A percentile compares a stretch with the other conserved stretches of the same genome.
Conservation (phyloP, 768 basidiomycete species). For the Cyathus striatus region DNA sequence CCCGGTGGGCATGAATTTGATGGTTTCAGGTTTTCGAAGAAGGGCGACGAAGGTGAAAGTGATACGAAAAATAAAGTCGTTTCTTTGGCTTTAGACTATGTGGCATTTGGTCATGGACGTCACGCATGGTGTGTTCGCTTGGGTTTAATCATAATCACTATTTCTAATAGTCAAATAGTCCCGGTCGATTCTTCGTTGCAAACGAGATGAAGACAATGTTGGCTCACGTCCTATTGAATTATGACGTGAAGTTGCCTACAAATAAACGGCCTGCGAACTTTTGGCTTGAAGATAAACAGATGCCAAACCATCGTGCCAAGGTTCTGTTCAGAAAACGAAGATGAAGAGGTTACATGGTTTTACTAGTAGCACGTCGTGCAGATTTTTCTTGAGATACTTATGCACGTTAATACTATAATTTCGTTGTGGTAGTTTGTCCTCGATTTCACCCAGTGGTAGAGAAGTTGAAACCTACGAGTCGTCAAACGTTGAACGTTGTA, state of each 20-base stretch:
- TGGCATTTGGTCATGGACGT: not conserved
- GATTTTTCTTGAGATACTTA: too few species aligned
- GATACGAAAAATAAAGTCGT: slow-evolving; percentile 23
- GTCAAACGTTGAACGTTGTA: too few species aligned
- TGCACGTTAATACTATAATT: too few species aligned
- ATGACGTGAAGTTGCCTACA: slow-evolving; percentile 32
- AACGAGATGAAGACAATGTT: slow-evolving; percentile 38
- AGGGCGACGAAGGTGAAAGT: slow-evolving; percentile 11
- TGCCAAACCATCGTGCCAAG: slow-evolving; percentile 26
- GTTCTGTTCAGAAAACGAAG: slow-evolving; percentile 34
- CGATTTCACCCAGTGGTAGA: too few species aligned
- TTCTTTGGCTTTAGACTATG: slow-evolving; percentile 16
- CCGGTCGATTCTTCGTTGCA: slow-evolving; percentile 42
- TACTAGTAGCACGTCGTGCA: too few species aligned
- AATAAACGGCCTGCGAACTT: slow-evolving; percentile 12
- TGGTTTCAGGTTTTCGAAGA: slow-evolving; percentile 33
- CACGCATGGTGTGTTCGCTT: slow-evolving; percentile 6
- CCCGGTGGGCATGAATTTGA: slow-evolving; percentile 30
- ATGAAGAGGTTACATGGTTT: too few species aligned
- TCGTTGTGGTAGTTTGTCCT: too few species aligned
- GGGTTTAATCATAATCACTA: not conserved
- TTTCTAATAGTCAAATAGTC: slow-evolving; percentile 12
- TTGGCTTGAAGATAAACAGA: slow-evolving; percentile 3
- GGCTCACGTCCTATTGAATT: slow-evolving; percentile 32
- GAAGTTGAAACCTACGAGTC: too few species aligned